Evolutionary conservation across 2,329 filamentous ascomycete genomes (phyloP), one percentile per base, ranked within the genome.

Genomic region (Cadophora gregata): DNA sequence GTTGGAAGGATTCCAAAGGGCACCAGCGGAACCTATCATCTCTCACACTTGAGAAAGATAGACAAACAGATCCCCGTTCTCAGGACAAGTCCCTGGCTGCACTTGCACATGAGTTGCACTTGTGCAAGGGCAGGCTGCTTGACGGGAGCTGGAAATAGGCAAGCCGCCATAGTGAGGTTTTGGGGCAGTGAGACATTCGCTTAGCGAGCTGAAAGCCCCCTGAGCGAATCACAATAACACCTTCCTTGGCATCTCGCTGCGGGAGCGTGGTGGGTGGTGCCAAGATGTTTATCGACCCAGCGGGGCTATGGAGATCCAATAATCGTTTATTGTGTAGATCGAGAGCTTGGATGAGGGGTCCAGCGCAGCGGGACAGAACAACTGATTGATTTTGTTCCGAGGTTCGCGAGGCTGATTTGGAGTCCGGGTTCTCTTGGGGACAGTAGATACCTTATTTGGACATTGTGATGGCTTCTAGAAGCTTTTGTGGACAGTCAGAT

Each of bases 161-260:
- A n/a, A 21, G 7, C 8, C 27, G 29, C 27, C 31, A 36, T n/a
- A 19, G n/a, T 56, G 51, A 6, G 19, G n/a, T 19, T 51, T 51
- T 48, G 50, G 31, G 50, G 25, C 50, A 53, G 25, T 53, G 50
- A 53, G 25, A 58, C 53, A 58, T 58, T 58, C 53, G 53, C 53
- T 58, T 58, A 58, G 21, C 33, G 53, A 58, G 53, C 53, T 38
- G 53, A 58, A 38, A 58, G 24, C 33, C 29, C n/a, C 53, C 10
- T 38, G 53, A 25, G 53, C 53, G 53, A 58, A 58, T 58, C 53
- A 58, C 31, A 14, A n/a, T 8, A n/a, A 38, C 21, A 14, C 5
- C 53, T n/a, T 36, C 29, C 33, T 36, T 38, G 33, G 53, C 33
- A 58, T 38, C 4, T 38, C 50, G 33, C 36, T 38, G 24, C 31